Evolutionary conservation across 257 asterid genomes (phyloP).

Genomic region (Penstemon eatonii): DNA sequence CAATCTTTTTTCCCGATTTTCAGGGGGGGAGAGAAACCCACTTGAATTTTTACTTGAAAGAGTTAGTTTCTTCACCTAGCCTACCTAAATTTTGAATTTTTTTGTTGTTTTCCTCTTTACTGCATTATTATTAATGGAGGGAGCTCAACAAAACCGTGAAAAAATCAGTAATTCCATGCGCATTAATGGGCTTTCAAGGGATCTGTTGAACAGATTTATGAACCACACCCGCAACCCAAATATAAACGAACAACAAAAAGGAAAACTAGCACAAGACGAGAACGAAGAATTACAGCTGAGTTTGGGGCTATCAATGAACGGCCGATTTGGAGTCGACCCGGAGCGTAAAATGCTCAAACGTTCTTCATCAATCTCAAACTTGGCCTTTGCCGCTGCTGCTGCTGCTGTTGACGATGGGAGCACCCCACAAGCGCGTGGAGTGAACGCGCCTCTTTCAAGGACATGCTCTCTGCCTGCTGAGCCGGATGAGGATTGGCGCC

Average conservation of each 20-base stretch:
- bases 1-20: neutral
- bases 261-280: neutral
- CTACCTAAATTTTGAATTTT: neutral
- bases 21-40: conserved; percentile 24
- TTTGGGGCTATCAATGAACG: conserved; percentile 49
- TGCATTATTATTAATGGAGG: conserved; percentile 31
- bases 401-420: conserved; percentile 2
- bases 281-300: conserved; percentile 41
- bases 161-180: conserved; percentile 25
- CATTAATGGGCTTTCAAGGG: conserved; percentile 36
- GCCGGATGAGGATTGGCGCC: conserved; percentile 35
- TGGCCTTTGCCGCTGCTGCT: neutral
- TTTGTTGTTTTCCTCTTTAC: neutral
- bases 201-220: conserved; percentile 37
- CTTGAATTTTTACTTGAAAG: conserved; percentile 25
- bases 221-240: conserved; percentile 14
- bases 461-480: conserved; percentile 42
- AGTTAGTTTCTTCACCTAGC: neutral
- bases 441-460: conserved; percentile 34
- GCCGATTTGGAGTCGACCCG: conserved; percentile 53
- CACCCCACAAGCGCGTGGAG: conserved; percentile 10
- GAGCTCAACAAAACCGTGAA: conserved; percentile 31
- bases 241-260: conserved; percentile 16
- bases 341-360: conserved; percentile 29
- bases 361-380: conserved; percentile 32